Evolutionary conservation across 2,329 filamentous ascomycete species (phyloP).

Genomic region (Eutypella sp.): DNA sequence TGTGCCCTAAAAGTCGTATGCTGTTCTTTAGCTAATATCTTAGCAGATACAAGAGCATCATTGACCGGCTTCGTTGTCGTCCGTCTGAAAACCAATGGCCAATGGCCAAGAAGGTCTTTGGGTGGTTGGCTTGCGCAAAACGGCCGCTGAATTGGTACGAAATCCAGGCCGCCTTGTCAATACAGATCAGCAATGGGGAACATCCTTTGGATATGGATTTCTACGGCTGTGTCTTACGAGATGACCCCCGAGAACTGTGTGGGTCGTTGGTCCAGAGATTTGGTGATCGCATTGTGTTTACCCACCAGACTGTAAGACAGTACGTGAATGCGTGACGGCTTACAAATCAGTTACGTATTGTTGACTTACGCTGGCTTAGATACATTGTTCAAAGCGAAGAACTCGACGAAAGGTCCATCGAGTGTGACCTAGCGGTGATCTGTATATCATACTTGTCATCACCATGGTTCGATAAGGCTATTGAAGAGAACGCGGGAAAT

Average conservation of each 20-base stretch:
- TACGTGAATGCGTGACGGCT: slow-evolving; percentile 21
- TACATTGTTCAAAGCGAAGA: slow-evolving; percentile 20
- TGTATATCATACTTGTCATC: slow-evolving; percentile 32
- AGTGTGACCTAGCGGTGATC: slow-evolving; percentile 26
- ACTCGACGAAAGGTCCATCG: slow-evolving; percentile 18
- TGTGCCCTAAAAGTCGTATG: background rate
- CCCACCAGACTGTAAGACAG: slow-evolving; percentile 33
- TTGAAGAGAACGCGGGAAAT: slow-evolving; percentile 9
- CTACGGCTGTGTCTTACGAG: slow-evolving; percentile 12
- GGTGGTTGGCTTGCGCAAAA: slow-evolving; percentile 35
- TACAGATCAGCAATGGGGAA: slow-evolving; percentile 21
- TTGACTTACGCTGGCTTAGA: slow-evolving; percentile 5
- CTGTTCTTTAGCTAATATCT: background rate
- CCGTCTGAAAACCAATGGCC: slow-evolving; percentile 9
- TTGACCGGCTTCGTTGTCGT: slow-evolving; percentile 1
- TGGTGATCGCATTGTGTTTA: slow-evolving; percentile 29
- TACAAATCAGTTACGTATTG: background rate
- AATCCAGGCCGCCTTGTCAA: slow-evolving; percentile 33
- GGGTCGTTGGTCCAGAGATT: slow-evolving; percentile 32
- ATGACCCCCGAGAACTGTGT: slow-evolving; percentile 26
- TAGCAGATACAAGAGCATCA: background rate
- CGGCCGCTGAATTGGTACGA: slow-evolving; percentile 35
- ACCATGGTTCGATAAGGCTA: slow-evolving; percentile 22
- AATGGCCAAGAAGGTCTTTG: slow-evolving; percentile 21
- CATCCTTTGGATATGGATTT: slow-evolving; percentile 27